A percentile compares a stretch with the other conserved stretches of the same genome.
phyloP scores from a whole-genome alignment of 1,284 basidiomycete genomes.

The Coniferiporia weirii region DNA sequence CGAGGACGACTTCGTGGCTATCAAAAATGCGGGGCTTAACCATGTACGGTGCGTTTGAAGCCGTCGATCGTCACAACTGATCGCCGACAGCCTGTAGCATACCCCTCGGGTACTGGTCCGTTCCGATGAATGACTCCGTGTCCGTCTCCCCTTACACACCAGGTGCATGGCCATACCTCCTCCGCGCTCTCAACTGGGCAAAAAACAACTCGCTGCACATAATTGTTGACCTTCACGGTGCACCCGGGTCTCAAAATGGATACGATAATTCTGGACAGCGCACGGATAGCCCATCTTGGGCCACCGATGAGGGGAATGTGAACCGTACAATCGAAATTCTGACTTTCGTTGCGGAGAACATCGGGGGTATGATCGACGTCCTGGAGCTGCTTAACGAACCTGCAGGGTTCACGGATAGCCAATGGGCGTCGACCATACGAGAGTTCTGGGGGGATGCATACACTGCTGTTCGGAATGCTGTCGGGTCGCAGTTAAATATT shows the following conservation, averaged over 20 bases:
- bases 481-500: slow-evolving; percentile 43
- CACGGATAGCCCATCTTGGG: slow-evolving; percentile 62
- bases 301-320: slow-evolving; percentile 48
- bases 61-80: not conserved
- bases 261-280: slow-evolving; percentile 83
- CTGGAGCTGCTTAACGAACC: slow-evolving; percentile 65
- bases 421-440: slow-evolving; percentile 39
- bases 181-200: slow-evolving; percentile 64
- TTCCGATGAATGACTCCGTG: slow-evolving; percentile 49
- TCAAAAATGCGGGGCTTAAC: slow-evolving; percentile 67
- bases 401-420: slow-evolving; percentile 42
- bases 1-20: slow-evolving; percentile 61
- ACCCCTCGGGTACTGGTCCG: slow-evolving; percentile 73
- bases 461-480: slow-evolving; percentile 43
- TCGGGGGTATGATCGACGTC: slow-evolving; percentile 53
- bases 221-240: slow-evolving; percentile 69
- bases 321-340: slow-evolving; percentile 63
- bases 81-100: slow-evolving; percentile 39
- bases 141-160: slow-evolving; percentile 52
- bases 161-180: slow-evolving; percentile 66
- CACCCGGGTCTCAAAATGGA: slow-evolving; percentile 67
- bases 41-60: slow-evolving; percentile 54
- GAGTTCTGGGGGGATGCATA: slow-evolving; percentile 57
- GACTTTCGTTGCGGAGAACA: slow-evolving; percentile 47
- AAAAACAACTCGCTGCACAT: slow-evolving; percentile 50